Percentiles rank a stretch among this genome's conserved stretches.
Evolutionary conservation across 208 protist species (phyloP).

Genomic region (Trichomonas tenax): DNA sequence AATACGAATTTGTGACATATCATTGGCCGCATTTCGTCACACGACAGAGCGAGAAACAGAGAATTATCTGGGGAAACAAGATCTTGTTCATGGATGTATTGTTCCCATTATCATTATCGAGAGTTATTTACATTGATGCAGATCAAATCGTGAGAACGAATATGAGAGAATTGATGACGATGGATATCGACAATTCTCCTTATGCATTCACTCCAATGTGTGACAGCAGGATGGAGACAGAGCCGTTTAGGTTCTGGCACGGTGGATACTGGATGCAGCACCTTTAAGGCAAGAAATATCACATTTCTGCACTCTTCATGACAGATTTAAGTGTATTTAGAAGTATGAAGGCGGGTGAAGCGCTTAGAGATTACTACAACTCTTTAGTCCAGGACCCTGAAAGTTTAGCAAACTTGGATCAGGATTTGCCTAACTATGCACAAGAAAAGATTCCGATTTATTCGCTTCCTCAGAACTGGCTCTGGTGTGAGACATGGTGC

Average conservation of each 20-base stretch:
- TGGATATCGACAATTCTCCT: conserved; percentile 69
- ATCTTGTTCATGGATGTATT: conserved; percentile 97
- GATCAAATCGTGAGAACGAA: conserved; percentile 75
- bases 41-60: conserved; percentile 82
- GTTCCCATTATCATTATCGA: conserved; percentile 79
- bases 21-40: conserved; percentile 89
- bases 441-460: conserved; percentile 45
- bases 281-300: conserved; percentile 40
- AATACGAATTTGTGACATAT: conserved; percentile 80
- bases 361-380: conserved; percentile 44
- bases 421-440: conserved; percentile 51
- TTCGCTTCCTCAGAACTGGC: conserved; percentile 49
- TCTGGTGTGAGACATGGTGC: conserved; percentile 53
- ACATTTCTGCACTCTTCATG: conserved; percentile 48
- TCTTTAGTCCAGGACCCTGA: conserved; percentile 39
- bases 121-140: conserved; percentile 92
- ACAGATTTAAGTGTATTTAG: conserved; percentile 45
- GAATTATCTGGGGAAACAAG: conserved; percentile 97
- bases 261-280: conserved; percentile 29
- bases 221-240: conserved; percentile 65
- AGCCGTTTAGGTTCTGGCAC: conserved; percentile 55
- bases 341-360: conserved; percentile 34
- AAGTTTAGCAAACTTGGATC: conserved; percentile 32
- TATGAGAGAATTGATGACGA: conserved; percentile 76
- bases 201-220: conserved; percentile 93